Evolutionary conservation across 352 stramenopile species (phyloP).

Genomic region (Phytopythium helicoides): DNA sequence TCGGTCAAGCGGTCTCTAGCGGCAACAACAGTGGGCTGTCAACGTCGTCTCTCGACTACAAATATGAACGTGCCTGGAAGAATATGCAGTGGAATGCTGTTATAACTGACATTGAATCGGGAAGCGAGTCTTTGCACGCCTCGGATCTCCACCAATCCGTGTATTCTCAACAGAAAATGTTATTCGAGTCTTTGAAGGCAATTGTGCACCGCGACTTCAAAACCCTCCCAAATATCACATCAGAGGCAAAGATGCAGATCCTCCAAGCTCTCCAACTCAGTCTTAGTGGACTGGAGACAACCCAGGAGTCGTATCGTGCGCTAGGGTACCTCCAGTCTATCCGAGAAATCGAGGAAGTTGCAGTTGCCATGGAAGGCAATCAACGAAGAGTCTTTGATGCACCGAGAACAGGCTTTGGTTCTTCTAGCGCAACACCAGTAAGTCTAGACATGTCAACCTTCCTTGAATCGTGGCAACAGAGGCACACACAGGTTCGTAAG

Average conservation of each 20-base stretch:
- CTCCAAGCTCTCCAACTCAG: conserved; percentile 54
- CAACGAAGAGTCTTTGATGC: neutral
- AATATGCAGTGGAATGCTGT: conserved; percentile 67
- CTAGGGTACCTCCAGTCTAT: conserved; percentile 60
- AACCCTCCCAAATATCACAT: conserved; percentile 31
- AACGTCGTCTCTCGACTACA: conserved; percentile 36
- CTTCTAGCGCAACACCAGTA: neutral
- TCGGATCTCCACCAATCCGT: neutral
- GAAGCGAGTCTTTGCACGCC: conserved; percentile 1
- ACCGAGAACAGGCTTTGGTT: conserved; percentile 10
- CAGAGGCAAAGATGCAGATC: conserved; percentile 44
- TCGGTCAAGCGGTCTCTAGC: neutral
- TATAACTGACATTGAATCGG: conserved; percentile 18
- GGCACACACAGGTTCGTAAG: conserved; percentile 35
- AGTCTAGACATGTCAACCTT: conserved; percentile 8
- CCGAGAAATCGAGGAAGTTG: conserved; percentile 57
- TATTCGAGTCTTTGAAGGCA: conserved; percentile 57
- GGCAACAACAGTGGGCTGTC: conserved; percentile 2
- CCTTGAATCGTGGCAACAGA: conserved; percentile 42
- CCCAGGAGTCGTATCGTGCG: conserved; percentile 52
- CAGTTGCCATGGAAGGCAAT: conserved; percentile 8
- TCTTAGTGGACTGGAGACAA: conserved; percentile 66
- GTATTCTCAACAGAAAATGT: conserved; percentile 51
- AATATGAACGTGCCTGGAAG: conserved; percentile 81
- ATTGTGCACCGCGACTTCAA: conserved; percentile 51